Evolutionary conservation across 2,329 filamentous ascomycete genomes (phyloP), one percentile per base, ranked within the genome.

Genomic region (Phialophora verrucosa): DNA sequence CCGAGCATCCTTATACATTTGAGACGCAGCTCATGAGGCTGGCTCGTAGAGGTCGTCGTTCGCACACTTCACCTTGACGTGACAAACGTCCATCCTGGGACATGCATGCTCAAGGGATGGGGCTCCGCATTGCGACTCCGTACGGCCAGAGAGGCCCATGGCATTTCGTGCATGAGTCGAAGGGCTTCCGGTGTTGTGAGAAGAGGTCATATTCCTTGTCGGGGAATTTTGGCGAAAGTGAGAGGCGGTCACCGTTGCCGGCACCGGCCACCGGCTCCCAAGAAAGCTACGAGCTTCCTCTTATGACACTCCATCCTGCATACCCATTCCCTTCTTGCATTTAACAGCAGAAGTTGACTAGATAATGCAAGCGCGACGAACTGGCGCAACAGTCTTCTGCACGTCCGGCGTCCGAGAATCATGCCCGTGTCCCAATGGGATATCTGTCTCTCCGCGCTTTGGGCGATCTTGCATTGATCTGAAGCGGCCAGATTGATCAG

Each of bases 101-200:
- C 17, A n/a, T 7, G 44, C 44, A 23, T 49, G n/a, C 6, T 11
- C 54, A 8, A 14, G 27, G 8, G 32, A 14, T 20, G 54, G 54
- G 54, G 54, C 54, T 31, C 54, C 54, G 31, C 27, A 56, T 56
- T 56, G 29, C 54, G 23, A 7, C 31, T 56, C 29, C 20, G 27
- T 5, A 56, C n/a, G 4, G 8, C 27, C 29, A 49, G 7, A 49
- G 32, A 35, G 32, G 10, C 32, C 32, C 32, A 12, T 35, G 32
- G 32, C 32, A 35, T n/a, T 4, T 20, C 10, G 44, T n/a, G 6
- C n/a, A 49, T 49, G 23, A n/a, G 17, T 49, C 17, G 44, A 49
- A 49, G 44, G 4, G 44, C 3, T 49, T 4, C 17, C 17, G 44
- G 44, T 49, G 44, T n/a, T 7, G 6, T n/a, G 44, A 49, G 44